Conservation (phyloP, 2,329 filamentous ascomycete genomes). For the Cladosporium sp. region DNA sequence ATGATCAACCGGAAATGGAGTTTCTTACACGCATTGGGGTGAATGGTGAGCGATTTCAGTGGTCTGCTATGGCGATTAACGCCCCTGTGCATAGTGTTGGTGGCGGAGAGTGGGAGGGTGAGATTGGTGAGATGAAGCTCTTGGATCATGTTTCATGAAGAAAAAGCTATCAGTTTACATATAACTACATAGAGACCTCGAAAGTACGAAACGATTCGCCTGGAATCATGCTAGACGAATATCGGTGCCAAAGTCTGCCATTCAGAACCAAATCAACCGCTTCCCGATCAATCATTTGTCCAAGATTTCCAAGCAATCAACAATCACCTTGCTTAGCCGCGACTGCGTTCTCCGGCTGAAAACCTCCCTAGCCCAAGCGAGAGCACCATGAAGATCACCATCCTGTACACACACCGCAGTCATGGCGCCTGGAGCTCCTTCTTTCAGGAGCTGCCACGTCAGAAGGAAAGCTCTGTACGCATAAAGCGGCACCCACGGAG, state of each 20-base stretch:
- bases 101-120: conserved; percentile 25
- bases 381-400: neutral
- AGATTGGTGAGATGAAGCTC: conserved; percentile 17
- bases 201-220: too few relatives aligned
- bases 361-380: neutral
- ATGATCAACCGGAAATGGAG: conserved; percentile 32
- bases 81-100: conserved; percentile 40
- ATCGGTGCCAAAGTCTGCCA: too few relatives aligned
- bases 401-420: neutral
- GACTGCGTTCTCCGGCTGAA: neutral
- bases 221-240: too few relatives aligned
- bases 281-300: neutral
- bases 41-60: conserved; percentile 38
- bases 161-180: too few relatives aligned
- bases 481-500: conserved; percentile 9
- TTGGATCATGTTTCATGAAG: conserved; percentile 15
- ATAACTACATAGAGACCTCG: too few relatives aligned
- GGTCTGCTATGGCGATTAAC: conserved; percentile 43
- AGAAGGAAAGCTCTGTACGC: conserved; percentile 10
- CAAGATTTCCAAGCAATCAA: conserved; percentile 4
- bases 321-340: conserved; percentile 1
- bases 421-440: conserved; percentile 2
- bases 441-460: conserved; percentile 8
- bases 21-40: conserved; percentile 42
- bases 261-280: too few relatives aligned